Percentiles rank a stretch among this genome's conserved stretches.
Conservation (phyloP, 306 rosid species). For the Casuarina cunninghamiana region DNA sequence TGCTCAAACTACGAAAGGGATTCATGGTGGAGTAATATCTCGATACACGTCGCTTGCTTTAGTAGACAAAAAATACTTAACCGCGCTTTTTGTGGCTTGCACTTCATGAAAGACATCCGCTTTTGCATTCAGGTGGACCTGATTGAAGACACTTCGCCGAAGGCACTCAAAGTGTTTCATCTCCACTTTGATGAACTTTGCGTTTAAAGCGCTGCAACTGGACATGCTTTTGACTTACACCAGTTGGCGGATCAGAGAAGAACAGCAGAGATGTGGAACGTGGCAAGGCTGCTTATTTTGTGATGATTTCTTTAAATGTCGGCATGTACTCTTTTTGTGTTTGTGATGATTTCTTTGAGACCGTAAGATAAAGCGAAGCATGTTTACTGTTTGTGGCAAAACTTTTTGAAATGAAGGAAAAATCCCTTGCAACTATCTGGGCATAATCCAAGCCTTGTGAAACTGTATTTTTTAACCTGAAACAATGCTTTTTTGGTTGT, state of each 20-base stretch:
- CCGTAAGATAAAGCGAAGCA: neutral
- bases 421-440: neutral
- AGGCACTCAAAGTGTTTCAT: neutral
- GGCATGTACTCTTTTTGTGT: neutral
- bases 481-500: neutral
- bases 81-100: neutral
- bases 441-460: neutral
- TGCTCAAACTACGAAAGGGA: too few relatives aligned
- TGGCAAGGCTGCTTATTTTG: neutral
- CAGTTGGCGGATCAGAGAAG: neutral
- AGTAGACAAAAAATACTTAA: neutral
- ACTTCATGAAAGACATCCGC: neutral
- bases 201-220: neutral
- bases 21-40: too few relatives aligned
- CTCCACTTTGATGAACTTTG: neutral
- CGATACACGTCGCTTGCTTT: too few relatives aligned
- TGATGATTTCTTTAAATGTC: neutral
- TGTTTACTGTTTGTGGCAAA: neutral
- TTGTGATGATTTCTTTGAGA: neutral
- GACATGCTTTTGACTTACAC: neutral
- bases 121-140: neutral
- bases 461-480: neutral
- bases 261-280: neutral
- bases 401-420: neutral
- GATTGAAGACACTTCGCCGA: neutral